phyloP scores from a whole-genome alignment of 2,329 filamentous ascomycete genomes.

The Huntiella abstrusa region DNA sequence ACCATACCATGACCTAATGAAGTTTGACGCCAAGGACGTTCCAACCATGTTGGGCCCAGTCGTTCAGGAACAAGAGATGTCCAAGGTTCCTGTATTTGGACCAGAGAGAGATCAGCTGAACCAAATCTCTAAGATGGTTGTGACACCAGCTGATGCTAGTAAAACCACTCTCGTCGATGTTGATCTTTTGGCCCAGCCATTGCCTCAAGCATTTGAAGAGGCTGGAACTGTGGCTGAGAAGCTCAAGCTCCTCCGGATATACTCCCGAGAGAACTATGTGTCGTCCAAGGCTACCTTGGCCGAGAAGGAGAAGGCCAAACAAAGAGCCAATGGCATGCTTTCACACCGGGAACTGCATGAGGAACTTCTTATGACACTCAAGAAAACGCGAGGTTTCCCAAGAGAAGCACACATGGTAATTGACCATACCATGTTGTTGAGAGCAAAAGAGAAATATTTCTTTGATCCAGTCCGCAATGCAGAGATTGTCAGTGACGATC shows the following conservation, averaged over 20 bases:
- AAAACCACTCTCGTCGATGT: slow-evolving; percentile 18
- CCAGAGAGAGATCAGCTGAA: slow-evolving; percentile 26
- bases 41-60: slow-evolving; percentile 34
- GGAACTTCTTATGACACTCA: slow-evolving; percentile 27
- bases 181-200: slow-evolving; percentile 17
- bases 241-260: slow-evolving; percentile 26
- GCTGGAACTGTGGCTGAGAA: slow-evolving; percentile 29
- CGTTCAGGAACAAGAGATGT: slow-evolving; percentile 32
- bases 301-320: slow-evolving; percentile 9
- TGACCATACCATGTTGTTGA: slow-evolving; percentile 39
- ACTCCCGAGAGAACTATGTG: slow-evolving; percentile 14
- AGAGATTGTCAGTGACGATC: slow-evolving; percentile 48
- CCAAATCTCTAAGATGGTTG: slow-evolving; percentile 23
- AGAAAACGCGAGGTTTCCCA: slow-evolving; percentile 27
- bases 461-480: slow-evolving; percentile 48
- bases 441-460: slow-evolving; percentile 42
- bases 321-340: slow-evolving; percentile 14
- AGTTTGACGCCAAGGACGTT: slow-evolving; percentile 36
- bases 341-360: slow-evolving; percentile 42
- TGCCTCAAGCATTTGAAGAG: slow-evolving; percentile 25
- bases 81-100: slow-evolving; percentile 38
- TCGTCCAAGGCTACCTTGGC: slow-evolving; percentile 3
- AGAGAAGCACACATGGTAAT: slow-evolving; percentile 31
- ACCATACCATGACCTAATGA: slow-evolving; percentile 36
- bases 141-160: slow-evolving; percentile 14